Conservation (phyloP, 2,329 filamentous ascomycete species). For the Dactylellina haptotyla region DNA sequence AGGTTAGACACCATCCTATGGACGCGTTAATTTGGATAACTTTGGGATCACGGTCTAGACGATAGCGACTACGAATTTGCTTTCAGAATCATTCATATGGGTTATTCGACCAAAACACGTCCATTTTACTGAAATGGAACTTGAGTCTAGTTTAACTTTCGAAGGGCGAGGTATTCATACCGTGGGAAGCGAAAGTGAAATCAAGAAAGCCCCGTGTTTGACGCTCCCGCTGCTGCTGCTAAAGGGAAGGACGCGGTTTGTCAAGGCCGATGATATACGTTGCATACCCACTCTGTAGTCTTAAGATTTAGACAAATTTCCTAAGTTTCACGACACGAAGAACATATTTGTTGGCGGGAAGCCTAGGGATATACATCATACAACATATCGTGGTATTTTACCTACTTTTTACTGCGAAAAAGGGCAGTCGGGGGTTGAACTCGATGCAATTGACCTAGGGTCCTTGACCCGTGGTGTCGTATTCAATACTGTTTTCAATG, state of each 20-base stretch:
- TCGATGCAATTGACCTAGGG: not conserved
- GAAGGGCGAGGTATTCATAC: not conserved
- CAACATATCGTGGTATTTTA: too few species aligned
- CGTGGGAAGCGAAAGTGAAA: not conserved
- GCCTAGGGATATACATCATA: not conserved
- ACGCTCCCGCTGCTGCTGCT: too few species aligned
- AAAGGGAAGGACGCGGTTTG: too few species aligned
- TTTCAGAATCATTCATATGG: constrained; percentile 38
- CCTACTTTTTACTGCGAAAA: too few species aligned
- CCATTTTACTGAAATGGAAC: constrained; percentile 32
- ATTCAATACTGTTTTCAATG: constrained; percentile 1
- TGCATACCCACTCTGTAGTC: too few species aligned
- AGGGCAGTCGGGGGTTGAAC: not conserved
- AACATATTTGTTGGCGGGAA: constrained; percentile 4
- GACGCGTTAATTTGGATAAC: constrained; percentile 55
- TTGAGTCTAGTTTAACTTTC: not conserved
- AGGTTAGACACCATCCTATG: not conserved
- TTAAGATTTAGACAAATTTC: not conserved
- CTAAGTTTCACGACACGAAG: constrained; percentile 13
- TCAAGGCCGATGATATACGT: too few species aligned
- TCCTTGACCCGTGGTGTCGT: not conserved
- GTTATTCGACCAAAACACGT: constrained; percentile 21
- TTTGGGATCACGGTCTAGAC: constrained; percentile 52
- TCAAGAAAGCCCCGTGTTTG: too few species aligned
- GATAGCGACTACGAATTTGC: constrained; percentile 51